Base-by-base conservation (phyloP, 2,329 filamentous ascomycete species). In the Aspergillus hiratsukae region DNA sequence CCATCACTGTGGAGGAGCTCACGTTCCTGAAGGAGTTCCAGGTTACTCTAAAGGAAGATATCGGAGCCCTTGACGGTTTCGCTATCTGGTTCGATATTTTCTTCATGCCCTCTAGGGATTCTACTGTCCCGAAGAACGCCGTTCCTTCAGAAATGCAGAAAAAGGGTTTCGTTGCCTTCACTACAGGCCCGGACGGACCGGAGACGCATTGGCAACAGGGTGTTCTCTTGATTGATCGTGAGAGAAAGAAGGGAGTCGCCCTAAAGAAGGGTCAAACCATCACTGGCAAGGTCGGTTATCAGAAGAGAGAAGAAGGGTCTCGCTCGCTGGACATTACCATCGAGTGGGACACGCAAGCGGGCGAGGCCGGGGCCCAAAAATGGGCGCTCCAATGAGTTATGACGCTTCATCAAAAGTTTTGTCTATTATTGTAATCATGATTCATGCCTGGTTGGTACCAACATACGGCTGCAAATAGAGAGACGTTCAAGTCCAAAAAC, bases 81-180 rank as follows among this genome's bases (percentile, higher is more conserved):
- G 81, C 91, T 14, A 83, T 96, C 64, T 97, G 92, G 90, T 97
- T 97, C 70, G 93, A 97, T 72, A 93, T 88, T 25, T 94, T 94
- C 79, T 97, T 97, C 75, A 83, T 88, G 62, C 84, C 86, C 9
- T 82, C 83, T 0, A 77, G 81, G 37, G 75, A 80, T 37, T 72
- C 76, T 51, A 65, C 68, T 28, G 69, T 83, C 49, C 75, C 80
- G 29, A 74, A 81, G n/a, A 83, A 84, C 51, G 84, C 86, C 0
- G 78, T 85, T 54, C 73, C 74, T 37, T 65, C 69, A n/a, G 79
- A 82, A 3, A 91, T 88, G 84, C 81, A 83, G 61, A 77, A 80
- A 67, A 79, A 87, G 61, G 84, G 87, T 51, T 65, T 73, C 23
- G 81, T 91, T n/a, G 88, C 89, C 0, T 96, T 97, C 72, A 95